phyloP scores from a whole-genome alignment of 805 yeast genomes.

The Wickerhamiella galacta region DNA sequence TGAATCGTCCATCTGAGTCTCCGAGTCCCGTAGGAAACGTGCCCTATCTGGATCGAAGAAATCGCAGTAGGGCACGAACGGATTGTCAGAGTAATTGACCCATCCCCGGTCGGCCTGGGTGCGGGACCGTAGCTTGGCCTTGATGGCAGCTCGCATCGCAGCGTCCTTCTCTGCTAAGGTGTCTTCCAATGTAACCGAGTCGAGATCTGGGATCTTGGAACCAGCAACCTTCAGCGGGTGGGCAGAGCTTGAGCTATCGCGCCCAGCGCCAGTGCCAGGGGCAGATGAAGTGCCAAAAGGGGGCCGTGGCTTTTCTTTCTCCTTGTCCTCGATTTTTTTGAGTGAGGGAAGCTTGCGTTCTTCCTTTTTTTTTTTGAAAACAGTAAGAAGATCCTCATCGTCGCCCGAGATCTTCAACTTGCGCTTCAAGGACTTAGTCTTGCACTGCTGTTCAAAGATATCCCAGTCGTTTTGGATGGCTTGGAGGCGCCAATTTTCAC shows the following conservation, averaged over 20 bases:
- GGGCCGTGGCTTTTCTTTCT: constrained; percentile 12
- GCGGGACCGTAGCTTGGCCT: constrained; percentile 61
- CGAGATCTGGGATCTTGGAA: constrained; percentile 86
- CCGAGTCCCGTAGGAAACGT: constrained; percentile 4
- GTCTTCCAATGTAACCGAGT: constrained; percentile 63
- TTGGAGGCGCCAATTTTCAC: constrained; percentile 52
- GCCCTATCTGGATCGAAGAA: constrained; percentile 34
- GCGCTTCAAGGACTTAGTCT: constrained; percentile 59
- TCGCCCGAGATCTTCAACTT: constrained; percentile 62
- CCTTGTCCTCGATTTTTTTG: constrained; percentile 2
- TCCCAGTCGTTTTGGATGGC: constrained; percentile 44
- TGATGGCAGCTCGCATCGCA: constrained; percentile 67
- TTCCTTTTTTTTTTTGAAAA: constrained; percentile 24
- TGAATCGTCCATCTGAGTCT: constrained; percentile 9
- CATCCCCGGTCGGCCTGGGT: constrained; percentile 52
- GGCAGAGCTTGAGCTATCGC: constrained; percentile 4
- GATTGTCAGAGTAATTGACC: constrained; percentile 76
- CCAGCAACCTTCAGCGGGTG: constrained; percentile 71
- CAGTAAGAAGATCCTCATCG: constrained; percentile 60
- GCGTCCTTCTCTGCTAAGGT: constrained; percentile 59
- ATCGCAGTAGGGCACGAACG: constrained; percentile 65
- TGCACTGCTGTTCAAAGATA: constrained; percentile 56
- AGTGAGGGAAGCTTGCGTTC: constrained; percentile 6
- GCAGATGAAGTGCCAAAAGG: constrained; percentile 9
- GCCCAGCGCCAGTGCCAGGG: constrained; percentile 5